phyloP scores from a whole-genome alignment of 805 yeast genomes.

The Torulaspora indica region DNA sequence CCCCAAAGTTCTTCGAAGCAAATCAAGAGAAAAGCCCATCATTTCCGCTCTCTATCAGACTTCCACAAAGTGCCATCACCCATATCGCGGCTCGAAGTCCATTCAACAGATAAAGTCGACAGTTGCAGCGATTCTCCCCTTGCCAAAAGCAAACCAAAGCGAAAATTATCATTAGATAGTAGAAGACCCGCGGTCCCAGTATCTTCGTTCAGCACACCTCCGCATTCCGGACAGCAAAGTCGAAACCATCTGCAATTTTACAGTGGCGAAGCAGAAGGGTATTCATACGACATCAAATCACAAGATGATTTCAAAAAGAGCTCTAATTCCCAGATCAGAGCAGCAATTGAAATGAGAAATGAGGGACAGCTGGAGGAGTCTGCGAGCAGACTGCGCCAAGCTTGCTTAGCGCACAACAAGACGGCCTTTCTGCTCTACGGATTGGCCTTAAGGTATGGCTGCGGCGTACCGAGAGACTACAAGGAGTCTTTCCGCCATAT shows the following conservation, averaged over 20 bases:
- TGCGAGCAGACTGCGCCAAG: constrained; percentile 59
- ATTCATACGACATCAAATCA: constrained; percentile 8
- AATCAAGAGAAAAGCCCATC: constrained; percentile 5
- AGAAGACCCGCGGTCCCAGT: constrained; percentile 7
- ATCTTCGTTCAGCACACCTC: constrained; percentile 8
- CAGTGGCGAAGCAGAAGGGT: neutral
- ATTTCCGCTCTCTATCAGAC: constrained; percentile 19
- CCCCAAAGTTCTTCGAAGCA: constrained; percentile 1
- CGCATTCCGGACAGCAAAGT: constrained; percentile 5
- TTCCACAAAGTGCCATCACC: constrained; percentile 5
- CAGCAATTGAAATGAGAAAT: constrained; percentile 48
- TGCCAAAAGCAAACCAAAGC: constrained; percentile 1
- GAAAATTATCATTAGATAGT: constrained; percentile 15
- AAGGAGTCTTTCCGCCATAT: constrained; percentile 56
- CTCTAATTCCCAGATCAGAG: constrained; percentile 6
- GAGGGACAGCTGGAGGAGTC: constrained; percentile 63
- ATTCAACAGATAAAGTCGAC: neutral
- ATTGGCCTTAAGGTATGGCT: constrained; percentile 60
- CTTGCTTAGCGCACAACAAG: constrained; percentile 56
- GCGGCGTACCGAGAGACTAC: constrained; percentile 58
- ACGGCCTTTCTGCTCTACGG: constrained; percentile 71
- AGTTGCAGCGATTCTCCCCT: neutral
- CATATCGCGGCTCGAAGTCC: neutral
- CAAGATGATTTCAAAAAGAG: neutral
- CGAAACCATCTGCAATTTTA: constrained; percentile 5